Evolutionary conservation across 768 basidiomycete genomes (phyloP).

Genomic region (Boletus subcaerulescens): DNA sequence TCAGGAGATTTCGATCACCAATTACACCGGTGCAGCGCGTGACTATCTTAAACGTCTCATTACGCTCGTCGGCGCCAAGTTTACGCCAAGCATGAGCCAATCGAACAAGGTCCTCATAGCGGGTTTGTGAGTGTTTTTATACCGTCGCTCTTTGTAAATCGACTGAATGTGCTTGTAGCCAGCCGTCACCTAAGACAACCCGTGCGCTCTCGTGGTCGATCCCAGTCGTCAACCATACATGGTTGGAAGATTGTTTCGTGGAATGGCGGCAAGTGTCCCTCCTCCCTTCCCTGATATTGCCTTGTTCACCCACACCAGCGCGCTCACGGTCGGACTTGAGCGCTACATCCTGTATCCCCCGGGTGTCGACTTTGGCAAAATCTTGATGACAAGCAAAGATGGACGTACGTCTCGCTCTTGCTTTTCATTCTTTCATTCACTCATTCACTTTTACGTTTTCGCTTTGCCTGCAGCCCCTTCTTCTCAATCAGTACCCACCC

Average conservation of each 20-base stretch:
- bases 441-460: neutral
- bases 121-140: constrained; percentile 58
- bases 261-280: constrained; percentile 54
- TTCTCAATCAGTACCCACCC: constrained; percentile 3
- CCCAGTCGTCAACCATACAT: constrained; percentile 84
- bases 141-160: neutral
- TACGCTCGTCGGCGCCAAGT: constrained; percentile 67
- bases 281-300: neutral
- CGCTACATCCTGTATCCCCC: constrained; percentile 71
- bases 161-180: constrained; percentile 21
- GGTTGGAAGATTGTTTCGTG: constrained; percentile 88
- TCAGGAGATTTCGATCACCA: constrained; percentile 80
- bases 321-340: constrained; percentile 57
- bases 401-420: constrained; percentile 10
- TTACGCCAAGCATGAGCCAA: constrained; percentile 79
- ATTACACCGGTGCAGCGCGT: constrained; percentile 82
- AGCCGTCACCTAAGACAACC: constrained; percentile 55
- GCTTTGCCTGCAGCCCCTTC: neutral
- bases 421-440: neutral
- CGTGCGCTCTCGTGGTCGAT: constrained; percentile 81
- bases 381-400: constrained; percentile 29
- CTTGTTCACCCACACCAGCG: constrained; percentile 19
- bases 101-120: constrained; percentile 81
- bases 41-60: constrained; percentile 90
- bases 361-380: constrained; percentile 58